Conservation (phyloP, 2,329 filamentous ascomycete genomes). For the Aureobasidium uvarum region DNA sequence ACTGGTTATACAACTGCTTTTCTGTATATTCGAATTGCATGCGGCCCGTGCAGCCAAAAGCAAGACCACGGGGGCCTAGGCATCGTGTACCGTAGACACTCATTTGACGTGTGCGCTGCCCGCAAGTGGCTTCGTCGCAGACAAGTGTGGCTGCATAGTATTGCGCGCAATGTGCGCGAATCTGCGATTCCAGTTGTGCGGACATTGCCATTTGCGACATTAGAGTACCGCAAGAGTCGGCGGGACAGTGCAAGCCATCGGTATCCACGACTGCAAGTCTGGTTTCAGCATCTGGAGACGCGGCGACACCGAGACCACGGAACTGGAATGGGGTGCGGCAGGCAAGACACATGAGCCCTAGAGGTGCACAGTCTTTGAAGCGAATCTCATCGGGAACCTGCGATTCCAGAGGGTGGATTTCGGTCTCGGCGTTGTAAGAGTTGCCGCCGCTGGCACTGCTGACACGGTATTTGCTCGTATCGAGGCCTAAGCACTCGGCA, state of each 20-base stretch:
- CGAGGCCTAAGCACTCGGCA: conserved; percentile 89
- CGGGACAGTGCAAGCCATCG: conserved; percentile 70
- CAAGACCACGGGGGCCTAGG: conserved; percentile 80
- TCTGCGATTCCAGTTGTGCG: conserved; percentile 81
- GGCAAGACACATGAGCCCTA: conserved; percentile 74
- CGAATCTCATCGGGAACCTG: conserved; percentile 90
- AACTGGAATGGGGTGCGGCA: conserved; percentile 74
- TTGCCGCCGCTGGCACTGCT: conserved; percentile 55
- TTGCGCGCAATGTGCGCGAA: conserved; percentile 71
- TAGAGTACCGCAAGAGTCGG: conserved; percentile 59
- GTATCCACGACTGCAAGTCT: conserved; percentile 64
- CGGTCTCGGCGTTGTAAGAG: conserved; percentile 52
- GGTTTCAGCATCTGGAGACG: conserved; percentile 24
- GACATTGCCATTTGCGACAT: conserved; percentile 72
- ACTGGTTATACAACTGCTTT: conserved; percentile 90
- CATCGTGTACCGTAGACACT: conserved; percentile 89
- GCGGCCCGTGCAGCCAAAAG: conserved; percentile 75
- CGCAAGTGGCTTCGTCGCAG: conserved; percentile 86
- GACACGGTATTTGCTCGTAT: conserved; percentile 81
- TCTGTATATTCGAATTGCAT: conserved; percentile 89
- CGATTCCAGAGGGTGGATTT: conserved; percentile 88
- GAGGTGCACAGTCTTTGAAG: conserved; percentile 75
- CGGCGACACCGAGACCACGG: conserved; percentile 63
- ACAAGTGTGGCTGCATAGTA: conserved; percentile 94
- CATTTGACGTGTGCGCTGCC: conserved; percentile 84